Evolutionary conservation across 495 filamentous ascomycete species (phyloP), one percentile per base, ranked within the genome.

Genomic region (Aspergillus cristatus): DNA sequence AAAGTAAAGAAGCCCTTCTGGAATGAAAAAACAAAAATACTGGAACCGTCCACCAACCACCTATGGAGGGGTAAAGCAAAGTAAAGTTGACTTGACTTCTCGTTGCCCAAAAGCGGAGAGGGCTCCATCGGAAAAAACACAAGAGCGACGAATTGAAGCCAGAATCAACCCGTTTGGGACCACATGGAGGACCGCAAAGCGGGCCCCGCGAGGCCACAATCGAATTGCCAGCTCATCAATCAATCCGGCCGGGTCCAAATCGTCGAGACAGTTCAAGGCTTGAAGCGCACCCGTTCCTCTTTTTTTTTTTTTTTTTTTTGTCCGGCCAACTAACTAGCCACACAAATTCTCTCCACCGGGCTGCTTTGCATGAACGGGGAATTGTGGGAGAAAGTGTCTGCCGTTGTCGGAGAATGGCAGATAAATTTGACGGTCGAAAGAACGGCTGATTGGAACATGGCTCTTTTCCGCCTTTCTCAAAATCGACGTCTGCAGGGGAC

Each of bases 141-240:
- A 41, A 42, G 37, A 47, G 45, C 37, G 35, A 50, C 48, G 46
- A 52, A 46, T 50, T 46, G 53, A 52, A 35, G 33, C 33, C 37
- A 40, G 34, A 33, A 42, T 40, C 26, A 28, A 41, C 35, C 29
- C 34, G n/a, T 32, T 38, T 30, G 37, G 33, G 35, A 38, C 51
- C 40, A 45, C 31, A 47, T 41, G 47, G 13, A 40, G 29, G 30
- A 31, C 14, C 20, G 39, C 29, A 39, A 43, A 40, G 49, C 53
- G 48, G 51, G 46, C 37, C 46, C 47, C 35, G 28, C n/a, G 28
- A 40, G 39, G 18, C 39, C 32, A 39, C 18, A 31, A 17, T 24
- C 58, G 59, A 31, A 17, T 24, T 60, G 59, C 56, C 59, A 63
- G 59, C 57, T 54, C 58, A 60, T 57, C 58, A 42, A n/a, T n/a